Evolutionary conservation across 2,329 filamentous ascomycete genomes (phyloP).

Genomic region (Ceratocystis smalleyi): DNA sequence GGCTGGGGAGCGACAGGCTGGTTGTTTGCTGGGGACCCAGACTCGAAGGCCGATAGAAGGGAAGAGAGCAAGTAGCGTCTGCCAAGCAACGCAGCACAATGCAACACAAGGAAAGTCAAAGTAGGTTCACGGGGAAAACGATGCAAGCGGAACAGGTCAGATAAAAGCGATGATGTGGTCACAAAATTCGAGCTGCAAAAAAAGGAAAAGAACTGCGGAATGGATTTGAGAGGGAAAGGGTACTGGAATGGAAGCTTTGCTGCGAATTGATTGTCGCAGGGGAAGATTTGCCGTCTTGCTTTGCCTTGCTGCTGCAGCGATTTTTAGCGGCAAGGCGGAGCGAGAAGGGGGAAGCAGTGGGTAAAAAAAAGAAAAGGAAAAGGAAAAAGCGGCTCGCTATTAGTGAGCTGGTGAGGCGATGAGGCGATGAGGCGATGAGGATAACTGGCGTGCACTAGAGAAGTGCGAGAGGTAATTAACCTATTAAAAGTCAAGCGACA

Average conservation of each 20-base stretch:
- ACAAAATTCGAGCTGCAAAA: not conserved
- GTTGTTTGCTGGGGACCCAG: not conserved
- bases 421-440: too few species aligned
- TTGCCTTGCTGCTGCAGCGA: too few species aligned
- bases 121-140: not conserved
- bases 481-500: too few species aligned
- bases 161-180: not conserved
- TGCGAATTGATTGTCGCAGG: too few species aligned
- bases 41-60: too few species aligned
- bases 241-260: too few species aligned
- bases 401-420: too few species aligned
- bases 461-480: too few species aligned
- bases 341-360: not conserved
- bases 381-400: not conserved
- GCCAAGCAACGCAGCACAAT: not conserved
- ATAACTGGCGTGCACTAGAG: too few species aligned
- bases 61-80: too few species aligned
- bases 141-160: not conserved
- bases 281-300: too few species aligned
- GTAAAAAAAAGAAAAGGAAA: not conserved
- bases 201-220: not conserved
- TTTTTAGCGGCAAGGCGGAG: not conserved
- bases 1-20: too few species aligned
- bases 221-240: not conserved
- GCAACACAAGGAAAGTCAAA: not conserved